These are phyloP conservation scores for Rostrohypoxylon terebratum DNA, from an alignment of 495 filamentous ascomycete species.

Conservation along the genomic window DNA sequence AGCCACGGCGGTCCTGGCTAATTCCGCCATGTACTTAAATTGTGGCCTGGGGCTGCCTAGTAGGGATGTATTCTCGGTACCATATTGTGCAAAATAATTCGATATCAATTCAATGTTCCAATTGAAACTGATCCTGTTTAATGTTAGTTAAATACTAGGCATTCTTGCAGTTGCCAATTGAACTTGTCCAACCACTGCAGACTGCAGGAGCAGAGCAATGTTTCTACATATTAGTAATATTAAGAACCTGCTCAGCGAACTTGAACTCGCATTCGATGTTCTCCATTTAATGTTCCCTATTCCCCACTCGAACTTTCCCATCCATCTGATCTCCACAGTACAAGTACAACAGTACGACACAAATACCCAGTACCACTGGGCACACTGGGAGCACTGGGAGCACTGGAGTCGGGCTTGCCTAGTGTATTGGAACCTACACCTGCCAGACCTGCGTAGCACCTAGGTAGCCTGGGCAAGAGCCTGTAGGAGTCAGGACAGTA, in stretches of 20 bases:
- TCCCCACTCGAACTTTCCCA: constrained; percentile 15
- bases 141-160: not conserved
- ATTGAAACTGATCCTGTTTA: constrained; percentile 10
- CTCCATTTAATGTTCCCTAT: not conserved
- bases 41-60: not conserved
- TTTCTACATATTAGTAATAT: too few relatives aligned
- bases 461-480: not conserved
- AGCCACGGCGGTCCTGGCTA: constrained; percentile 11
- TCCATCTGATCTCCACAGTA: constrained; percentile 22
- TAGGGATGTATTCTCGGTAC: not conserved
- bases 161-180: constrained; percentile 12
- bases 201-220: not conserved
- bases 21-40: not conserved
- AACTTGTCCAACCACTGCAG: constrained; percentile 16
- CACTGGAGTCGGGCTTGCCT: too few relatives aligned
- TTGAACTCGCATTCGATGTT: not conserved
- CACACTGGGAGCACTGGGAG: too few relatives aligned
- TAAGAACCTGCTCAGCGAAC: not conserved
- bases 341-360: not conserved
- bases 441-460: constrained; percentile 9
- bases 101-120: constrained; percentile 1
- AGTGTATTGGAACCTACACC: not conserved
- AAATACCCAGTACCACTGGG: not conserved
- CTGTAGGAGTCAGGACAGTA: not conserved
- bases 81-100: not conserved